Evolutionary conservation across 2,329 filamentous ascomycete species (phyloP).

Genomic region (Parastagonospora avenae): DNA sequence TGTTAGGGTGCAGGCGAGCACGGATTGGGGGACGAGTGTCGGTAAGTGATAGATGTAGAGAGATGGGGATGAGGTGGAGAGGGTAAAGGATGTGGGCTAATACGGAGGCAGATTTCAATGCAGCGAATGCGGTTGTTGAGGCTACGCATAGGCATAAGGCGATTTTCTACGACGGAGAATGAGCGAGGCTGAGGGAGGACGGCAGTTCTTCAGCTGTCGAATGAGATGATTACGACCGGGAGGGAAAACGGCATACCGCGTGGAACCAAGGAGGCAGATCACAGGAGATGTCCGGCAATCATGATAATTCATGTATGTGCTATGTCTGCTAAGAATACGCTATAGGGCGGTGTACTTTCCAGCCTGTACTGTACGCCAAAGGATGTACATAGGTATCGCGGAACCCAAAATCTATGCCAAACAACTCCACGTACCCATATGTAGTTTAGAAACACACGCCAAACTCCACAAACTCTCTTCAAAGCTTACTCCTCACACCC

Average conservation of each 20-base stretch:
- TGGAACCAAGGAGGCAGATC: background rate
- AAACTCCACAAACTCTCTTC: background rate
- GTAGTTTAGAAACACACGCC: background rate
- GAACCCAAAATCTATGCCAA: background rate
- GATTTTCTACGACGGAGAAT: constrained; percentile 71
- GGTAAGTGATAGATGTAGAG: constrained; percentile 60
- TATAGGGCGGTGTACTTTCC: too few species aligned
- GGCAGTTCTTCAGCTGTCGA: background rate
- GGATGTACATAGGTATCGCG: constrained; percentile 7
- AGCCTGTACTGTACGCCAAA: background rate
- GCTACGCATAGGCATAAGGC: constrained; percentile 79
- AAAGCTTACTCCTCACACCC: constrained; percentile 84
- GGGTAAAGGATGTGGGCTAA: background rate
- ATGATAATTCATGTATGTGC: background rate
- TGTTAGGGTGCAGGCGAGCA: constrained; percentile 71
- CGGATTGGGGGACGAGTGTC: constrained; percentile 71
- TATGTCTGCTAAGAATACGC: too few species aligned
- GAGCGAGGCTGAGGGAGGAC: background rate
- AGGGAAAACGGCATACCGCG: background rate
- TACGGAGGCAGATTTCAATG: constrained; percentile 67
- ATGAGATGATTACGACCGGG: background rate
- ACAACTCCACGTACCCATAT: background rate
- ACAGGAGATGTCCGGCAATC: background rate
- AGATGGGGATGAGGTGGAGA: background rate
- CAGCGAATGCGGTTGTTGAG: constrained; percentile 81